phyloP scores from a whole-genome alignment of 2,329 filamentous ascomycete species.

The Phaeoacremonium minimum region DNA sequence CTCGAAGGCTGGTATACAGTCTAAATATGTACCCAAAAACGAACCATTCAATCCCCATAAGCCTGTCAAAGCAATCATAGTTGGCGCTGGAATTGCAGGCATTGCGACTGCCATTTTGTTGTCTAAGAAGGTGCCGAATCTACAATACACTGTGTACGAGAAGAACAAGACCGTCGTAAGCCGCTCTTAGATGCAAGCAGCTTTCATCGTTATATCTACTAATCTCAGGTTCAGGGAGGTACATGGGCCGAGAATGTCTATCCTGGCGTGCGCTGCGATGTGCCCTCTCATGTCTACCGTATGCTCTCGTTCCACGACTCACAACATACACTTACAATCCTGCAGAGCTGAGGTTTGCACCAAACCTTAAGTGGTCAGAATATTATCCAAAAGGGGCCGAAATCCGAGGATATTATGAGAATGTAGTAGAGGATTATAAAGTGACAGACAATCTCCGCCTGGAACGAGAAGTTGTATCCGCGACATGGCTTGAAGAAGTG shows the following conservation, averaged over 20 bases:
- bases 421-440: conserved; percentile 1
- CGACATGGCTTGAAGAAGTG: conserved; percentile 8
- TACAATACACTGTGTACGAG: conserved; percentile 6
- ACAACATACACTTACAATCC: neutral
- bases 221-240: conserved; percentile 7
- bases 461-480: conserved; percentile 7
- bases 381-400: conserved; percentile 11
- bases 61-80: conserved; percentile 4
- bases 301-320: neutral
- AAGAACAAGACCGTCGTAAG: too few relatives aligned
- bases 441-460: conserved; percentile 3
- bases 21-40: neutral
- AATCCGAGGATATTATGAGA: conserved; percentile 12
- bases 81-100: conserved; percentile 48
- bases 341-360: conserved; percentile 10
- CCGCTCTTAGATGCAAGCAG: too few relatives aligned
- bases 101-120: conserved; percentile 20
- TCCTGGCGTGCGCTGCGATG: conserved; percentile 13
- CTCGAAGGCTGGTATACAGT: too few relatives aligned
- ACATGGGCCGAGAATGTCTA: conserved; percentile 10
- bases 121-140: conserved; percentile 10
- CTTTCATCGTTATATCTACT: too few relatives aligned
- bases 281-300: conserved; percentile 14
- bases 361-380: conserved; percentile 11
- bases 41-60: neutral